Conservation (phyloP, 2,329 filamentous ascomycete species). For the Sclerotinia sclerotiorum region DNA sequence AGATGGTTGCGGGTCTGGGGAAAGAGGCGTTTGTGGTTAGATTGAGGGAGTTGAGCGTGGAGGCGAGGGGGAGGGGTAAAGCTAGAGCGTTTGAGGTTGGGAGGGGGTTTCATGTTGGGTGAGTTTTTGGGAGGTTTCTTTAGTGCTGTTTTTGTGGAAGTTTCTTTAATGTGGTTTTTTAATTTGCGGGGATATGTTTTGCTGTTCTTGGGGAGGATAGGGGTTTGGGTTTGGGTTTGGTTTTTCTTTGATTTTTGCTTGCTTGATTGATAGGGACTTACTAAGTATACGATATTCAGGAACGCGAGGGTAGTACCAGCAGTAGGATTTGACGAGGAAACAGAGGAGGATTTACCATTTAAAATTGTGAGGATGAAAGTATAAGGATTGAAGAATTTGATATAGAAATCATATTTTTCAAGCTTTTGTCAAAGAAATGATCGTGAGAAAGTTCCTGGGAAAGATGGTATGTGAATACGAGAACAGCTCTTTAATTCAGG, state of each 20-base stretch:
- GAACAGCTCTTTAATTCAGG: too few relatives aligned
- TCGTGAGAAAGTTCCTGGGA: background rate
- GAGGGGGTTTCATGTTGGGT: slow-evolving; percentile 7
- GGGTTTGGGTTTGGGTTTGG: background rate
- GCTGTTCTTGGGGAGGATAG: background rate
- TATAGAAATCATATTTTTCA: background rate
- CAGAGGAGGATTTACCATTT: slow-evolving; percentile 19
- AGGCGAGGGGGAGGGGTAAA: slow-evolving; percentile 16
- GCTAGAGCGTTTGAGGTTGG: slow-evolving; percentile 21
- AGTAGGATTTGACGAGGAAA: slow-evolving; percentile 9
- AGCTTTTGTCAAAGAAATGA: background rate
- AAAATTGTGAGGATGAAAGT: slow-evolving; percentile 18
- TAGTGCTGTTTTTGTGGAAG: background rate
- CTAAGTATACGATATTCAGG: background rate
- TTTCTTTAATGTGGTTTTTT: too few relatives aligned
- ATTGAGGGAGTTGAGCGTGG: slow-evolving; percentile 23
- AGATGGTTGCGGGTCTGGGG: slow-evolving; percentile 26
- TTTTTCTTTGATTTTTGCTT: background rate
- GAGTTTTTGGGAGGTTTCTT: background rate
- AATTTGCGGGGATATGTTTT: too few relatives aligned
- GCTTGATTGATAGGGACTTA: background rate
- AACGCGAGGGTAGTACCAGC: slow-evolving; percentile 1
- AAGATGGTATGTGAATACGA: background rate
- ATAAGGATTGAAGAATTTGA: background rate
- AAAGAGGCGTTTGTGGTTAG: slow-evolving; percentile 26